Evolutionary conservation across 768 basidiomycete species (phyloP).

Genomic region (Tricholomella constricta): DNA sequence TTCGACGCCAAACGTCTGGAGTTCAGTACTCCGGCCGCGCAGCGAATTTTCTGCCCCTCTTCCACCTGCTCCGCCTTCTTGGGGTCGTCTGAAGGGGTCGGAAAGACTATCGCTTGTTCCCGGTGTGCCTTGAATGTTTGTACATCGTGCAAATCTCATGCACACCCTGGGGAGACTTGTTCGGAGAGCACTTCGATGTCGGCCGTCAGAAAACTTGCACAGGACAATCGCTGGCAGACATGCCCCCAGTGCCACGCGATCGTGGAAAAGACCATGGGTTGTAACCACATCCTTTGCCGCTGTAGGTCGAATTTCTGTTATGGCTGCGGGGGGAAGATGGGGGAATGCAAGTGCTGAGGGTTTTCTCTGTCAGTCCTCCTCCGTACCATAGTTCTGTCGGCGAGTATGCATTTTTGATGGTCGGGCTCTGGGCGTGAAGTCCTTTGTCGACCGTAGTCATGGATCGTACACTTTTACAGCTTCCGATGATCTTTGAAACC

Average conservation of each 20-base stretch:
- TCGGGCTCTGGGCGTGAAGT: too few relatives aligned
- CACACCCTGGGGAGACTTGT: slow-evolving; percentile 45
- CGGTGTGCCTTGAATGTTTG: slow-evolving; percentile 46
- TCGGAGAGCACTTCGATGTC: slow-evolving; percentile 40
- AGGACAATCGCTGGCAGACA: slow-evolving; percentile 54
- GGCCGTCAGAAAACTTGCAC: slow-evolving; percentile 47
- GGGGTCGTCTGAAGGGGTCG: slow-evolving; percentile 34
- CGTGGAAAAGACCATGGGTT: slow-evolving; percentile 57
- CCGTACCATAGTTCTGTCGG: neutral
- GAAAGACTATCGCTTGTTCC: slow-evolving; percentile 28
- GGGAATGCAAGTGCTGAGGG: slow-evolving; percentile 56
- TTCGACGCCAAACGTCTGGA: slow-evolving; percentile 49
- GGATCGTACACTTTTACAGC: too few relatives aligned
- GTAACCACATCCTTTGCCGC: slow-evolving; percentile 68
- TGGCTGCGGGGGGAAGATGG: slow-evolving; percentile 47
- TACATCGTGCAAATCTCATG: slow-evolving; percentile 46
- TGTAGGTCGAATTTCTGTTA: slow-evolving; percentile 66
- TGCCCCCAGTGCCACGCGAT: slow-evolving; percentile 60
- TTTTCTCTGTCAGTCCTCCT: slow-evolving; percentile 28
- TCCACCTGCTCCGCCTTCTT: slow-evolving; percentile 56
- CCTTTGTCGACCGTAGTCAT: too few relatives aligned
- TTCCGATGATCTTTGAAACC: too few relatives aligned
- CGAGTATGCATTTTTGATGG: too few relatives aligned
- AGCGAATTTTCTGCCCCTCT: slow-evolving; percentile 54
- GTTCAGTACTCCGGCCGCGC: slow-evolving; percentile 39